Percentiles rank a stretch among this genome's conserved stretches.
Conservation (phyloP, 1,139 yeast genomes). For the Scheffersomyces cryptocercus region DNA sequence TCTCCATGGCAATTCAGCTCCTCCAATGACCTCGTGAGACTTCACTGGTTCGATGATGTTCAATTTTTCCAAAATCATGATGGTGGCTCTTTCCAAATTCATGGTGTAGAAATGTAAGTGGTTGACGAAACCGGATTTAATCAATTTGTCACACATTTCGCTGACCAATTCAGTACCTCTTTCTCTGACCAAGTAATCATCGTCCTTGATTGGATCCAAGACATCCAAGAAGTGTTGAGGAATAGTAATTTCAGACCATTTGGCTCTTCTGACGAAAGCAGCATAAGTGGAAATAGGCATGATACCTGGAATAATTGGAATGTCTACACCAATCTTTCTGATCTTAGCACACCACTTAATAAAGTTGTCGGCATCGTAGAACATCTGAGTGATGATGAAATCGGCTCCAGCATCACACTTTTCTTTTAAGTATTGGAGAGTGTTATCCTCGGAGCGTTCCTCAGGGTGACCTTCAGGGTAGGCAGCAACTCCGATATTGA, state of each 20-base stretch:
- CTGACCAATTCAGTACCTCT: constrained; percentile 81
- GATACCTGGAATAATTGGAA: constrained; percentile 95
- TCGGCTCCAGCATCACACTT: constrained; percentile 93
- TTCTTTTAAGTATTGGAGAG: constrained; percentile 72
- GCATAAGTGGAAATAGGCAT: constrained; percentile 98
- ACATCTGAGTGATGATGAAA: constrained; percentile 90
- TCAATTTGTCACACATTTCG: constrained; percentile 75
- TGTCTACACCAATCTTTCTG: constrained; percentile 71
- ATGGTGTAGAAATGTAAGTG: constrained; percentile 95
- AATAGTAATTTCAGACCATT: constrained; percentile 84
- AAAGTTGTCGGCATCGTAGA: constrained; percentile 84
- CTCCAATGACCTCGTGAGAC: constrained; percentile 41
- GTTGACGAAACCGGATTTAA: constrained; percentile 71
- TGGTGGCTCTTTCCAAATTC: constrained; percentile 89
- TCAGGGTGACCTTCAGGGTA: constrained; percentile 85
- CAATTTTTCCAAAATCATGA: constrained; percentile 81
- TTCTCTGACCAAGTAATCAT: constrained; percentile 85
- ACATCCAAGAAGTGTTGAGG: constrained; percentile 73
- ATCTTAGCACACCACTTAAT: constrained; percentile 77
- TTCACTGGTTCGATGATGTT: constrained; percentile 52
- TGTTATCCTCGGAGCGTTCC: constrained; percentile 58
- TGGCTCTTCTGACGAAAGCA: constrained; percentile 87
- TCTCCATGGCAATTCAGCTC: constrained; percentile 76
- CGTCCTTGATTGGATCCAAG: constrained; percentile 84
- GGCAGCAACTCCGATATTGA: constrained; percentile 75